Percentiles rank a stretch among this genome's conserved stretches.
phyloP scores from a whole-genome alignment of 2,329 filamentous ascomycete genomes.

The Davidsoniella neocaledoniae region DNA sequence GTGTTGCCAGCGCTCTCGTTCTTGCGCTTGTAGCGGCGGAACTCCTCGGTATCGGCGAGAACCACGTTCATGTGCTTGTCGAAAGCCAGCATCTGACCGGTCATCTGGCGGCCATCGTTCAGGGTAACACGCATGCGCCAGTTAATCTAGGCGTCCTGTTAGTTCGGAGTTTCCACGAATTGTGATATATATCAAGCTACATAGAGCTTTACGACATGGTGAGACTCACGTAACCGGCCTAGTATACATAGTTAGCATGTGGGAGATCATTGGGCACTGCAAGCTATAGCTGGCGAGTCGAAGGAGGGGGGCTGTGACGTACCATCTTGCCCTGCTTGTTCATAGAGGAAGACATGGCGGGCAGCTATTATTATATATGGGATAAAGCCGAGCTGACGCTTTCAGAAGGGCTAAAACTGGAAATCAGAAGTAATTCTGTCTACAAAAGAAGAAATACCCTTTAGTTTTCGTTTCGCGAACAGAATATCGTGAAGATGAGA shows the following conservation, averaged over 20 bases:
- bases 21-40: slow-evolving; percentile 78
- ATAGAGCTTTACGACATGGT: slow-evolving; percentile 5
- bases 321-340: slow-evolving; percentile 99
- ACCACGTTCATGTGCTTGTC: slow-evolving; percentile 99
- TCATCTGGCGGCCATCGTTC: slow-evolving; percentile 90
- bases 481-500: not conserved
- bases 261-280: not conserved
- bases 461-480: not conserved
- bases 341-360: slow-evolving; percentile 32
- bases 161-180: not conserved
- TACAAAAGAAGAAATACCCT: not conserved
- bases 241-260: slow-evolving; percentile 14
- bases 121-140: slow-evolving; percentile 97
- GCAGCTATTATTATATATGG: not conserved
- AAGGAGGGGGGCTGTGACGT: slow-evolving; percentile 29
- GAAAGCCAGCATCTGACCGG: slow-evolving; percentile 94
- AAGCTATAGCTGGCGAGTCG: slow-evolving; percentile 12
- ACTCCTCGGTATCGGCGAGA: slow-evolving; percentile 95
- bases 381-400: not conserved
- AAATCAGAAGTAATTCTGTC: not conserved
- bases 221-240: slow-evolving; percentile 55
- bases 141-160: slow-evolving; percentile 57
- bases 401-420: not conserved
- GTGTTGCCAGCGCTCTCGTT: slow-evolving; percentile 50
- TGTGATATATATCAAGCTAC: not conserved